These are phyloP conservation scores for Solanum dulcamara DNA, from an alignment of 257 asterid genomes.

Conservation along the genomic window DNA sequence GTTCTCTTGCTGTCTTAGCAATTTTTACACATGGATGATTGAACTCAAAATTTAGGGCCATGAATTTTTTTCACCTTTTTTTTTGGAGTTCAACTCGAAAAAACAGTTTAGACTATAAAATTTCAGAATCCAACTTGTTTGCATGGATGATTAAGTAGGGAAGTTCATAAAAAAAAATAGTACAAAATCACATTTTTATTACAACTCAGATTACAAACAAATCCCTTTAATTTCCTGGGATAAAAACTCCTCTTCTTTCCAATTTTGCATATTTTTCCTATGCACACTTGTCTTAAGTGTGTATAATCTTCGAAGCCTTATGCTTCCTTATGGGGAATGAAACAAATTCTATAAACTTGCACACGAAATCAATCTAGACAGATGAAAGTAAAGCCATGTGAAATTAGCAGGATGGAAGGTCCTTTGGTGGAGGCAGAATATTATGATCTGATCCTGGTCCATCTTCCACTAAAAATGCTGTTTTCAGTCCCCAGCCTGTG, in stretches of 20 bases:
- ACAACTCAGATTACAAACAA: not conserved
- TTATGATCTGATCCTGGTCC: constrained; percentile 39
- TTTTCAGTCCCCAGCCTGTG: constrained; percentile 60
- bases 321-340: not conserved
- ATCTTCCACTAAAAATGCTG: constrained; percentile 53
- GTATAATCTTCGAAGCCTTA: not conserved
- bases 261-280: not conserved
- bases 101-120: too few relatives aligned
- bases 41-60: too few relatives aligned
- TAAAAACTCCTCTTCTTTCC: not conserved
- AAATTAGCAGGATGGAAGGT: constrained; percentile 44
- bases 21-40: not conserved
- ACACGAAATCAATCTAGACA: not conserved
- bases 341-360: not conserved
- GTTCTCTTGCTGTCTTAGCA: not conserved
- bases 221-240: not conserved
- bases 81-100: too few relatives aligned
- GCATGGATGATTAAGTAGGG: not conserved
- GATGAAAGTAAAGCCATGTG: not conserved
- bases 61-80: too few relatives aligned
- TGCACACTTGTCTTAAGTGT: not conserved
- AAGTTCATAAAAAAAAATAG: not conserved
- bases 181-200: not conserved
- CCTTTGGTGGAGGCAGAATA: constrained; percentile 55
- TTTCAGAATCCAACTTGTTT: too few relatives aligned